A percentile compares a stretch with the other conserved stretches of the same genome.
Evolutionary conservation across 495 filamentous ascomycete genomes (phyloP).

Genomic region (Lepidopterella palustris): DNA sequence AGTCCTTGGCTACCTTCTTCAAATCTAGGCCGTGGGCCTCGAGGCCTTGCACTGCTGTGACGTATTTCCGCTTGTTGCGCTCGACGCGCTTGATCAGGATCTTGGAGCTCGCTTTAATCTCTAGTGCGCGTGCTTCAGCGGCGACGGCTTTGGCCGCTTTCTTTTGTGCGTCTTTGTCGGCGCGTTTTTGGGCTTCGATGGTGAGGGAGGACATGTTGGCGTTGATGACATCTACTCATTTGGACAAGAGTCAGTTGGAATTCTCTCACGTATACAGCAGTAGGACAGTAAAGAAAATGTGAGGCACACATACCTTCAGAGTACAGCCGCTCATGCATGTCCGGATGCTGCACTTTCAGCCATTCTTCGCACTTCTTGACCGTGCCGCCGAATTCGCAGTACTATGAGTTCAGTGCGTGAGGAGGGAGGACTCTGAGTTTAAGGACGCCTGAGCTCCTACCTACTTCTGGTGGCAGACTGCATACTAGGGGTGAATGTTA

Average conservation of each 20-base stretch:
- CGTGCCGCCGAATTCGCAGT: conserved; percentile 97
- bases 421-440: not conserved
- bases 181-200: conserved; percentile 81
- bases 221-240: conserved; percentile 62
- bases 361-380: conserved; percentile 97
- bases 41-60: conserved; percentile 81
- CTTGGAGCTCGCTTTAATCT: conserved; percentile 69
- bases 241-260: conserved; percentile 18
- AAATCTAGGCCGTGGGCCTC: conserved; percentile 86
- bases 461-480: conserved; percentile 88
- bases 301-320: conserved; percentile 58
- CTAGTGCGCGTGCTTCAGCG: conserved; percentile 69
- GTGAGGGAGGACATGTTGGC: conserved; percentile 78
- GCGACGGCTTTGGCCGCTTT: conserved; percentile 88
- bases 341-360: conserved; percentile 68
- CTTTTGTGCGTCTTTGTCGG: conserved; percentile 89
- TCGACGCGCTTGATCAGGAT: conserved; percentile 93
- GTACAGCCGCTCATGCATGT: conserved; percentile 71
- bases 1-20: conserved; percentile 87
- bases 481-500: conserved; percentile 59
- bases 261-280: not conserved
- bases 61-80: conserved; percentile 93
- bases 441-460: conserved; percentile 25
- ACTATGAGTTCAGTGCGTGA: conserved; percentile 49
- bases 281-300: not conserved